A percentile compares a stretch with the other conserved stretches of the same genome.
phyloP scores from a whole-genome alignment of 495 filamentous ascomycete genomes.

The Podospora conica region DNA sequence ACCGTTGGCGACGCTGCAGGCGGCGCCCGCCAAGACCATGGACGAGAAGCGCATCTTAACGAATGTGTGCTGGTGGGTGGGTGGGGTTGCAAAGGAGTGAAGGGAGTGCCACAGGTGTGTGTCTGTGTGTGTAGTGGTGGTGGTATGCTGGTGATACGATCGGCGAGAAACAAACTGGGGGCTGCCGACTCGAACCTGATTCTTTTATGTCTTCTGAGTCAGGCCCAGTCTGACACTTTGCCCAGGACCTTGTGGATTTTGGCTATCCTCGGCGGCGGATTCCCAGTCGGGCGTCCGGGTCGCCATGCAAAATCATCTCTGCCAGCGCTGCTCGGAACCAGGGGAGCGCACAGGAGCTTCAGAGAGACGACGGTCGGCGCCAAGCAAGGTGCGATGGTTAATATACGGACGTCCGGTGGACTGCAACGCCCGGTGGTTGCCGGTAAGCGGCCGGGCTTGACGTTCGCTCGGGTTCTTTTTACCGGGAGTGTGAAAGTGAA shows the following conservation, averaged over 20 bases:
- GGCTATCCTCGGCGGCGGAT: not conserved
- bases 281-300: not conserved
- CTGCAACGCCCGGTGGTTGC: not conserved
- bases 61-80: not conserved
- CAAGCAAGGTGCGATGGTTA: not conserved
- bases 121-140: not conserved
- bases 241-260: not conserved
- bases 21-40: slow-evolving; percentile 4
- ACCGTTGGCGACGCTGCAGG: not conserved
- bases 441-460: not conserved
- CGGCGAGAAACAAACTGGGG: not conserved
- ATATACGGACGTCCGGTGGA: slow-evolving; percentile 7
- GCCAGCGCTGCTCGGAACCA: not conserved
- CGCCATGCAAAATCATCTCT: not conserved
- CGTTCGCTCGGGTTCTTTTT: not conserved
- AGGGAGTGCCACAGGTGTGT: not conserved
- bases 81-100: not conserved
- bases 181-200: not conserved
- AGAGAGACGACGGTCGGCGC: not conserved
- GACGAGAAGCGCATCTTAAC: slow-evolving; percentile 3
- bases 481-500: not conserved
- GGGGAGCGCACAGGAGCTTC: not conserved
- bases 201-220: not conserved
- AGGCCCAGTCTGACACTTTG: not conserved
- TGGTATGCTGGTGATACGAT: not conserved